Evolutionary conservation across 768 basidiomycete species (phyloP).

Genomic region (Hericium rajendrae): DNA sequence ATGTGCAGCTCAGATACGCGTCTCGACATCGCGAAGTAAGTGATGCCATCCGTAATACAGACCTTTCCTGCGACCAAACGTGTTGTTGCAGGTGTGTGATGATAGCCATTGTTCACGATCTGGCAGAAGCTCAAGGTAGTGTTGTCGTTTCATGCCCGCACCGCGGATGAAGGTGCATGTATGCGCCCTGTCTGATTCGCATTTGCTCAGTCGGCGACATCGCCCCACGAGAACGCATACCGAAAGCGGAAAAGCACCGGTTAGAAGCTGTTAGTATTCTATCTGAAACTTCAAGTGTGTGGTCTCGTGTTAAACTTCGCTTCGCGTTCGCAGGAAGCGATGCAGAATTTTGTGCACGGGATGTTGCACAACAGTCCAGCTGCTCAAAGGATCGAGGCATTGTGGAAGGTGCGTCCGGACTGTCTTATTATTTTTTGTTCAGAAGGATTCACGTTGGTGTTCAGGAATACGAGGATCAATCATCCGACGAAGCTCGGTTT

Average conservation of each 20-base stretch:
- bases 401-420: slow-evolving; percentile 53
- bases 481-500: slow-evolving; percentile 68
- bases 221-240: slow-evolving; percentile 77
- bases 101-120: slow-evolving; percentile 89
- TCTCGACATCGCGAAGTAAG: slow-evolving; percentile 67
- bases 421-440: neutral
- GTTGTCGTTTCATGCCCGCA: too few relatives aligned
- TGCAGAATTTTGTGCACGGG: slow-evolving; percentile 80
- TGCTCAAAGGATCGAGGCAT: slow-evolving; percentile 51
- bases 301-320: neutral
- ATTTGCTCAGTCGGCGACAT: slow-evolving; percentile 78
- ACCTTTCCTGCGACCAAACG: neutral
- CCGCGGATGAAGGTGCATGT: neutral
- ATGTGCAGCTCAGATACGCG: slow-evolving; percentile 74
- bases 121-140: slow-evolving; percentile 88
- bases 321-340: slow-evolving; percentile 53
- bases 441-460: neutral
- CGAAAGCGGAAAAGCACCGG: slow-evolving; percentile 68
- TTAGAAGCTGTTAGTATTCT: slow-evolving; percentile 51
- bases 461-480: slow-evolving; percentile 78
- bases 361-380: slow-evolving; percentile 77
- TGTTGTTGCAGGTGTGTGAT: slow-evolving; percentile 54
- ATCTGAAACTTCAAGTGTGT: neutral
- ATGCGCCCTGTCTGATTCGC: neutral
- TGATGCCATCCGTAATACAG: neutral